These are phyloP conservation scores for Aspergillus neotritici DNA, from an alignment of 2,329 filamentous ascomycete species.

Conservation along the genomic window DNA sequence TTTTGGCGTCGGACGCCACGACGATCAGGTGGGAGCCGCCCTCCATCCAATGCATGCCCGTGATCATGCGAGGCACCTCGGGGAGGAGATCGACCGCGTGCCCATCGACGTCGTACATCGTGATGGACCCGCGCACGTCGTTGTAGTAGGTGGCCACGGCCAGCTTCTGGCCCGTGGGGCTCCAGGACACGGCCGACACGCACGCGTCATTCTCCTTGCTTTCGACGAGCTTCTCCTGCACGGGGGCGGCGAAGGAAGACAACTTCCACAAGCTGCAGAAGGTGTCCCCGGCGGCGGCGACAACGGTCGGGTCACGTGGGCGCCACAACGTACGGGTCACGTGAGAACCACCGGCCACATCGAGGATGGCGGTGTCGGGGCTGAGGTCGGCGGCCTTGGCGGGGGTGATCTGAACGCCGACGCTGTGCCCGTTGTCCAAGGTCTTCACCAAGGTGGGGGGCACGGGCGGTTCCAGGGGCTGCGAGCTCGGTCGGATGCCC, in stretches of 20 bases:
- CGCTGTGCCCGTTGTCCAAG: slow-evolving; percentile 40
- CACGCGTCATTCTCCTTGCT: slow-evolving; percentile 28
- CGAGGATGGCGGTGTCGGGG: slow-evolving; percentile 40
- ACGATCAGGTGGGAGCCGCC: slow-evolving; percentile 37
- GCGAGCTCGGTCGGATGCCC: slow-evolving; percentile 23
- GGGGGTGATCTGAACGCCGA: slow-evolving; percentile 44
- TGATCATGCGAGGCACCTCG: slow-evolving; percentile 41
- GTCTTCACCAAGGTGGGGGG: slow-evolving; percentile 35
- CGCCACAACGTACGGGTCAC: slow-evolving; percentile 42
- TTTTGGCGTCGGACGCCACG: slow-evolving; percentile 38
- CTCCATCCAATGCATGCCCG: slow-evolving; percentile 38
- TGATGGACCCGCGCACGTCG: slow-evolving; percentile 39
- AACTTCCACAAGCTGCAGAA: slow-evolving; percentile 45
- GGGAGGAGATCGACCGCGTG: slow-evolving; percentile 42
- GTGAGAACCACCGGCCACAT: slow-evolving; percentile 33
- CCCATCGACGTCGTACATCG: slow-evolving; percentile 41
- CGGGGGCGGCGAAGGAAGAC: slow-evolving; percentile 23
- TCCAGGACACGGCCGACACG: slow-evolving; percentile 44
- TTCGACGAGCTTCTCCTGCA: slow-evolving; percentile 34
- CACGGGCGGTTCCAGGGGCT: slow-evolving; percentile 28
- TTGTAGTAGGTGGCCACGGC: slow-evolving; percentile 42
- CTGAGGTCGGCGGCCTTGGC: slow-evolving; percentile 45
- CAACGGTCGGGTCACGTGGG: slow-evolving; percentile 38
- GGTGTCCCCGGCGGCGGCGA: slow-evolving; percentile 40
- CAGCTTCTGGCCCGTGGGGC: slow-evolving; percentile 39